Evolutionary conservation across 192 early-diverging fungal species (phyloP).

Genomic region (Phlyctochytrium arcticum): DNA sequence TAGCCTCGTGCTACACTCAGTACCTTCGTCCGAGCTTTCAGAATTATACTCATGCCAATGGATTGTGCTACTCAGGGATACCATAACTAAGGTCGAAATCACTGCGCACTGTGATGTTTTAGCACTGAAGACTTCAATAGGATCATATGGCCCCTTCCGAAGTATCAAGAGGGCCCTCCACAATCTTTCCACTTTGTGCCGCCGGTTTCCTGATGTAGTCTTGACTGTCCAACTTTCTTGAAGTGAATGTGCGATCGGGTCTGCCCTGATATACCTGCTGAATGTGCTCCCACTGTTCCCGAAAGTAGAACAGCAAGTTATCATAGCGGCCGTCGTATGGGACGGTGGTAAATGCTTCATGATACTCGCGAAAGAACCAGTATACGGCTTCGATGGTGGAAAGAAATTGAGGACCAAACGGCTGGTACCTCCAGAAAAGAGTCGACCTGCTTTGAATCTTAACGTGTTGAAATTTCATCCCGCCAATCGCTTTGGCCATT

Average conservation of each 20-base stretch:
- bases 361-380: slow-evolving; percentile 83
- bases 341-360: slow-evolving; percentile 19
- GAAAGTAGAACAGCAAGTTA: slow-evolving; percentile 87
- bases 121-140: no score
- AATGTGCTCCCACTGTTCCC: slow-evolving; percentile 82
- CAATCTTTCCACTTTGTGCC: neutral
- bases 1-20: no score
- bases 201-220: slow-evolving; percentile 33
- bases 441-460: slow-evolving; percentile 63
- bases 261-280: slow-evolving; percentile 71
- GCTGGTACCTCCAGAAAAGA: slow-evolving; percentile 90
- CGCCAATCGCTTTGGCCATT: slow-evolving; percentile 31
- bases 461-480: slow-evolving; percentile 51
- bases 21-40: no score
- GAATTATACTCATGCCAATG: no score
- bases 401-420: slow-evolving; percentile 63
- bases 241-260: slow-evolving; percentile 54
- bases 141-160: no score
- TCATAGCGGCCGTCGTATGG: slow-evolving; percentile 79
- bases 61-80: no score
- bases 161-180: neutral
- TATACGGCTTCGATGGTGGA: slow-evolving; percentile 97
- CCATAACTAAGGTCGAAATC: no score
- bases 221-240: slow-evolving; percentile 28
- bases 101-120: no score